Evolutionary conservation across 2,329 filamentous ascomycete genomes (phyloP), one percentile per base, ranked within the genome.

Genomic region (Trichoderma oligosporum): DNA sequence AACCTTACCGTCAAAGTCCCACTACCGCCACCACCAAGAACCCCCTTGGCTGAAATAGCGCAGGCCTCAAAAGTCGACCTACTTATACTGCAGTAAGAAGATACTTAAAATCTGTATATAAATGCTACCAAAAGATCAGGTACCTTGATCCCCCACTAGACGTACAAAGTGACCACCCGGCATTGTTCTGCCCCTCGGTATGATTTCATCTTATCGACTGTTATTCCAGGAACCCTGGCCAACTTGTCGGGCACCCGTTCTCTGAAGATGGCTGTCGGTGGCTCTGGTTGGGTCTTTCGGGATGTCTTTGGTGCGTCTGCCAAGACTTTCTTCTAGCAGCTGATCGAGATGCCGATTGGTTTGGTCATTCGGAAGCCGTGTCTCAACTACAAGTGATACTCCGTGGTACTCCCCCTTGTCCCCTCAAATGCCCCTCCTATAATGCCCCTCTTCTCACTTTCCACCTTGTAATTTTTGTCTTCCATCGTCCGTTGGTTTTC

Each of bases 41-140:
- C 16, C 44, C 54, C 54, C n/a, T n/a, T 57, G 45, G 54, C 45
- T 29, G 36, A 25, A 29, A 57, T 57, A 27, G 54, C 54, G 45
- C 36, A 47, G 44, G 44, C 56, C 27, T 46, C 33, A 45, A 41
- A 36, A 42, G 56, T 24, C 27, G 18, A 18, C 12, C 7, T 9
- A 14, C 11, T 12, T 35, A 36, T 11, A 36, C 25, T n/a, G n/a
- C n/a, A n/a, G n/a, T n/a, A n/a, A n/a, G n/a, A n/a, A 16, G 36
- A 22, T 54, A 58, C 56, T 29, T 52, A 41, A 20, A 7, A 1
- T 9, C 24, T 42, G 35, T 33, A 18, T 41, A 48, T 12, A 9
- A 20, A 16, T 16, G 8, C 24, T 48, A 36, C 48, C 42, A 8
- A 11, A 9, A 7, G 24, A 11, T 4, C 41, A 48, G 31, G 48